Conservation (phyloP, 1,284 basidiomycete species). For the Puccinia novopanici region DNA sequence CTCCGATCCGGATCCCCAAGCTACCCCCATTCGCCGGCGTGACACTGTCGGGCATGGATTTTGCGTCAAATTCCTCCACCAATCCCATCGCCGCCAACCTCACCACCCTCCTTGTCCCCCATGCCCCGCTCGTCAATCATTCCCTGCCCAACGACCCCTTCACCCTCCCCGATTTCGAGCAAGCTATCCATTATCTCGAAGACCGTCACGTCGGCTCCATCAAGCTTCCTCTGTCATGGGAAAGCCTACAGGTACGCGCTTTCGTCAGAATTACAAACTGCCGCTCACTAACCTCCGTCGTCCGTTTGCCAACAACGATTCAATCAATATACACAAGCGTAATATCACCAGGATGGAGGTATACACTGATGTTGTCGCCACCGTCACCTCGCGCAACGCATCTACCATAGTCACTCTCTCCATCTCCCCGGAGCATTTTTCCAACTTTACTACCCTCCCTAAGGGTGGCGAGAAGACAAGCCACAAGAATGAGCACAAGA, state of each 20-base stretch:
- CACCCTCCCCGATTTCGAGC: slow-evolving; percentile 10
- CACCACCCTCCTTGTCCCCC: no score
- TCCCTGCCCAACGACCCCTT: neutral
- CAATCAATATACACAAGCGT: neutral
- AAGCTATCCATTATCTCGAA: slow-evolving; percentile 16
- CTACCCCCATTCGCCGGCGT: slow-evolving; percentile 4
- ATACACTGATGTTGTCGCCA: slow-evolving; percentile 25
- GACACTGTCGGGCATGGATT: slow-evolving; percentile 25
- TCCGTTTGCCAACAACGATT: neutral
- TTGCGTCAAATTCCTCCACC: neutral
- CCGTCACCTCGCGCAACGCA: slow-evolving; percentile 9
- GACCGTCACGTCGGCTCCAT: slow-evolving; percentile 2
- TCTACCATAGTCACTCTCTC: neutral
- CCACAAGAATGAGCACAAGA: neutral
- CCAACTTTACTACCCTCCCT: neutral
- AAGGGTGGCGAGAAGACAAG: neutral
- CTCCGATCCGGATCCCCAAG: slow-evolving; percentile 3
- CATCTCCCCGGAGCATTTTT: neutral
- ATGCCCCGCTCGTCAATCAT: neutral
- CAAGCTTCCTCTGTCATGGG: slow-evolving; percentile 26
- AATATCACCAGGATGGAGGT: neutral
- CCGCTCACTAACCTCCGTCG: neutral
- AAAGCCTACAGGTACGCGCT: neutral
- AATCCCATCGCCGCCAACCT: neutral
- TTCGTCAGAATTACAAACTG: neutral